phyloP scores from a whole-genome alignment of 805 yeast genomes.

The Starmerella riodocensis region DNA sequence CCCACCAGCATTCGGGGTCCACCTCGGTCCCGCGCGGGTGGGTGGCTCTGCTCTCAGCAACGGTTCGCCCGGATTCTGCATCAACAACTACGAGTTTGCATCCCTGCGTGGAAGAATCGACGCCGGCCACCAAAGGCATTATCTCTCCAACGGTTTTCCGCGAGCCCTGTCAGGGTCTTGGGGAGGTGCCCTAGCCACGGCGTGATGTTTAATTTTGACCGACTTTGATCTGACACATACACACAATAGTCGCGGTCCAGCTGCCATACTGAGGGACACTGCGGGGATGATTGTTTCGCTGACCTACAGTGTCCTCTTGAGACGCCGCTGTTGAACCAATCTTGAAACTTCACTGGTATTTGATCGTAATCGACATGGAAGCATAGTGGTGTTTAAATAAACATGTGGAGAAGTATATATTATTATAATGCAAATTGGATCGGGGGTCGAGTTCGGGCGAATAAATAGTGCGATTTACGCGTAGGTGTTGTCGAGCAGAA shows the following conservation, averaged over 20 bases:
- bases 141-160: not conserved
- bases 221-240: no score
- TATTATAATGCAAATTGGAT: not conserved
- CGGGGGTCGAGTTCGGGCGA: not conserved
- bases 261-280: no score
- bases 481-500: slow-evolving; percentile 13
- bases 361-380: not conserved
- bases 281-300: no score
- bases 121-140: slow-evolving; percentile 18
- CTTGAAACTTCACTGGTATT: not conserved
- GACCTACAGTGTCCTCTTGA: no score
- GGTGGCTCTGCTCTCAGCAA: slow-evolving; percentile 15
- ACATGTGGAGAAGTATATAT: no score
- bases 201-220: no score
- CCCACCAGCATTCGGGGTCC: slow-evolving; percentile 21
- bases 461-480: slow-evolving; percentile 1
- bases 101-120: slow-evolving; percentile 23
- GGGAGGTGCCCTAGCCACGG: no score
- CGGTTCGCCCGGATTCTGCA: slow-evolving; percentile 11
- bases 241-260: no score
- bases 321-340: no score
- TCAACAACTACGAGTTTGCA: slow-evolving; percentile 20
- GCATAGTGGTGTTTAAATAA: not conserved
- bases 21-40: slow-evolving; percentile 23
- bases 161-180: no score